Evolutionary conservation across 768 basidiomycete species (phyloP), one percentile per base, ranked within the genome.

Genomic region (Calocybe indica): DNA sequence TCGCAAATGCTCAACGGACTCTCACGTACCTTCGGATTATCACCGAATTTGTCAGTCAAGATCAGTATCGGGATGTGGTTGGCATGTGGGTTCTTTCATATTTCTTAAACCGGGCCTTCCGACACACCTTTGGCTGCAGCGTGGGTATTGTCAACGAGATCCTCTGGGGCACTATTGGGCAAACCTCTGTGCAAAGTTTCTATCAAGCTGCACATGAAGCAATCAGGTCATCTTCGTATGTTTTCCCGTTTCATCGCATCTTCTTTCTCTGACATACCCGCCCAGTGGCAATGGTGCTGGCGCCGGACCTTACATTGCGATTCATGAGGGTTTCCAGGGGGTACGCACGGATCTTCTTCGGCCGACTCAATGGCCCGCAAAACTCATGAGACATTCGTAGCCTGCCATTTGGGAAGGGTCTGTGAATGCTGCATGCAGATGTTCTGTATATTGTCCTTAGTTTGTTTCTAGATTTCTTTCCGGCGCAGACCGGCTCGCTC

Each of bases 1-100:
- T 91, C 41, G 88, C 89, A 39, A 93, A 93, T 58, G 92, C 87
- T 7, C 76, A 92, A 62, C 75, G 91, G 15, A 76, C 85, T 11
- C 69, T 92, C 34, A 77, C 86, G 61, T 83, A 86, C 55, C 81
- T 93, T 51, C 78, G 91, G 22, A 73, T 83, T 33, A 64, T 88
- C 53, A 75, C 79, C 40, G 84, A 88, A 66, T 95, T 94, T 70
- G 83, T 94, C 61, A 77, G 79, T 3, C 87, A 91, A 62, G 79
- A 83, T 12, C 59, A 70, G 48, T 70, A 69, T 49, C 58, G 53
- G 30, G 55, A 54, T 71, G 79, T 52, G 32, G 51, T 54, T 4
- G 48, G 43, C 40, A 46, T 55, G 56, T 57, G 48, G 14, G 30
- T 30, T 43, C 39, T 12, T 43, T 45, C 37, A 49, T 51, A 51